Evolutionary conservation across 2,329 filamentous ascomycete genomes (phyloP).

Genomic region (Diaporthe sp.): DNA sequence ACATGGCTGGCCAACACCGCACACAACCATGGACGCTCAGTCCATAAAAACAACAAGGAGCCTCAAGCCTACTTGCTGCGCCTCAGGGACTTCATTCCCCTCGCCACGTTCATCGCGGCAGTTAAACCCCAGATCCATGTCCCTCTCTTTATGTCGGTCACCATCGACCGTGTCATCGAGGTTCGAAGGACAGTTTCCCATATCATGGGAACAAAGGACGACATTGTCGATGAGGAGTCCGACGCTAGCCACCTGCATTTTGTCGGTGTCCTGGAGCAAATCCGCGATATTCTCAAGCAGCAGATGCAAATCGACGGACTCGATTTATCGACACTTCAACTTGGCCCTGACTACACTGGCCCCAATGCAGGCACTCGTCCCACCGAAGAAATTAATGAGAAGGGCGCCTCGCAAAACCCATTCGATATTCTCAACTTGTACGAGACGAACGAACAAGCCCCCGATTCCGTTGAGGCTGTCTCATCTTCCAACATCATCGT

Average conservation of each 20-base stretch:
- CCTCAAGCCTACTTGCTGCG: background rate
- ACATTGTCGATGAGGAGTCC: background rate
- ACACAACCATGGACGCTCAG: background rate
- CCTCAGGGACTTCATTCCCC: background rate
- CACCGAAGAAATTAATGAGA: background rate
- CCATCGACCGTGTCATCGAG: slow-evolving; percentile 10
- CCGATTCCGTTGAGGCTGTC: background rate
- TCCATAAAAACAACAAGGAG: background rate
- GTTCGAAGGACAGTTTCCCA: slow-evolving; percentile 6
- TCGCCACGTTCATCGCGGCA: background rate
- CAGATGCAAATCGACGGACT: background rate
- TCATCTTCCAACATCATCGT: background rate
- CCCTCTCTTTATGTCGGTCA: background rate
- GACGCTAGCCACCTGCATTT: background rate
- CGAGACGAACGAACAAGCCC: background rate
- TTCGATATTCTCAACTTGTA: slow-evolving; percentile 6
- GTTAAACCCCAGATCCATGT: background rate
- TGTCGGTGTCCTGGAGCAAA: background rate
- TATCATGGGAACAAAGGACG: background rate
- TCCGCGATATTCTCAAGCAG: slow-evolving; percentile 8
- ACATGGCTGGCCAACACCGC: slow-evolving; percentile 12
- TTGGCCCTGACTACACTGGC: background rate
- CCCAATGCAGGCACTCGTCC: background rate
- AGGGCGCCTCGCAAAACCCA: background rate
- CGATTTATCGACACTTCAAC: background rate